Evolutionary conservation across 1,284 basidiomycete species (phyloP), one percentile per base, ranked within the genome.

Genomic region (Prillingera fragicola): DNA sequence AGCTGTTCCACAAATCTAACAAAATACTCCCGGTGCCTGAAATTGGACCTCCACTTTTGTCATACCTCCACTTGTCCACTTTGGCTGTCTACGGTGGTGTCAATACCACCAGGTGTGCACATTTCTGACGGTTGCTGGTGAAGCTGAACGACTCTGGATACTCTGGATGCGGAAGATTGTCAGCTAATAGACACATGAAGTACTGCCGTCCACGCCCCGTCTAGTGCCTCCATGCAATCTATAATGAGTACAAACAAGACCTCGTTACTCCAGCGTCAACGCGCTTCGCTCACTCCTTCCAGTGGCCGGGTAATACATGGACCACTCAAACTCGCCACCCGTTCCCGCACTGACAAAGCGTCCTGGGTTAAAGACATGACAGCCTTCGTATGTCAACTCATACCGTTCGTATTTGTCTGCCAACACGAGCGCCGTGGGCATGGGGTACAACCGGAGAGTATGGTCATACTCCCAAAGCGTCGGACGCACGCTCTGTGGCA

Each of bases 321-420:
- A 86, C 73, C 91, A 92, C 14, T 80, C 77, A 56, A 87, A 84
- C 3, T 83, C 65, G 5, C 59, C 60, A 5, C 57, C 55, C 1
- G 58, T 78, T 33, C 79, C 84, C 8, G 84, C 81, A 13, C 42
- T 45, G 14, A 89, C 74, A 61, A 92, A 91, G 41, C 83, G 82
- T 12, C 95, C 94, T 0, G 95, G 95, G 67, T 98, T 99, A 76
- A 98, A 91, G 23, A 98, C 95, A 70, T 97, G 94, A 63, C 95
- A 98, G 6, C 89, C 90, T 53, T 94, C 92, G 65, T 99, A 99
- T 1, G 92, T 98, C 55, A 97, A 77, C 60, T 95, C 90, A 69
- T 88, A 99, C 27, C 87, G 80, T 63, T 97, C 92, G 67, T 95
- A 97, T 67, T 85, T 90, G 72, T 99, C 95, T 1, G 95, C 95